Base-by-base conservation (phyloP, 495 filamentous ascomycete species). In the Podospora pseudocomata region DNA sequence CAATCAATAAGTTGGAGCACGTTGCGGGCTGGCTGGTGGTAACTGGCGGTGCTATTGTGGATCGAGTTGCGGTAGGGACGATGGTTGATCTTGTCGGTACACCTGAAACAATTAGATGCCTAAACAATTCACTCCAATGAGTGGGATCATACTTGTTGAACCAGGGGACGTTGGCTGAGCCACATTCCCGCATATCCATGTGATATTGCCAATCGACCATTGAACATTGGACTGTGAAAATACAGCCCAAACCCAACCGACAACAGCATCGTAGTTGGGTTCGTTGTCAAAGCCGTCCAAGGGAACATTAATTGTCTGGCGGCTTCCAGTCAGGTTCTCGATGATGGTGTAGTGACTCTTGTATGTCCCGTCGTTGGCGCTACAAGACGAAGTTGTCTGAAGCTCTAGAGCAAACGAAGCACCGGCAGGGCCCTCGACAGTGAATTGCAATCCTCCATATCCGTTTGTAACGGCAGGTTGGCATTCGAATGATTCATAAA, bases 401-500 rank as follows among this genome's bases (percentile, higher is more conserved):
- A 88, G 68, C 77, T 88, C 87, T 5, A 89, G 60, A 2, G 78
- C 80, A 28, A 86, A 76, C 1, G 78, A 80, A 15, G 77, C 82
- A 4, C 83, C 82, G 26, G 80, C 73, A 1, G 86, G 86, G 1
- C 83, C 84, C 73, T 85, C 82, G 71, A 88, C 75, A 60, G 78
- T 81, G 70, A 88, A 88, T 32, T 83, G 81, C 54, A 89, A 66
- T 4, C 81, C 82, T 61, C 80, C 80, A 73, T 88, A 88, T 11
- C 79, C 79, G 30, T 78, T 73, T 27, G 80, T 78, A 11, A 73
- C 70, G 53, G 82, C 79, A 54, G 80, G 76, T 58, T 83, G 73
- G 71, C 86, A 89, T 9, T 73, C 68, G 65, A 88, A 84, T 13
- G 80, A 81, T 66, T 86, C 85, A 66, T 88, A 88, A 67, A 87